Conservation (phyloP, 306 rosid genomes). For the Betula pendula region DNA sequence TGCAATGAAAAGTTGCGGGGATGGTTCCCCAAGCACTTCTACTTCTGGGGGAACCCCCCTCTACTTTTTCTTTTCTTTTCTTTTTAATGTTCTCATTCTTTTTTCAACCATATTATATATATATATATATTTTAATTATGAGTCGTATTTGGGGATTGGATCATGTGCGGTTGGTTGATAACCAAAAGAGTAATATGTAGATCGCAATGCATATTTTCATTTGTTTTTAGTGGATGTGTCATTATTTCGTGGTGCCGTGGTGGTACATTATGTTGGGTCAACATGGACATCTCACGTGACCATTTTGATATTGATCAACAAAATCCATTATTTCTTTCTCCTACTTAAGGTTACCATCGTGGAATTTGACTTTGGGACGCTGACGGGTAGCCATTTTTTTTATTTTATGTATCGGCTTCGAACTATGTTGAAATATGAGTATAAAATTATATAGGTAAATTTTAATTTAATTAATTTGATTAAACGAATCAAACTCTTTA, state of each 20-base stretch:
- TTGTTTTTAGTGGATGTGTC: neutral
- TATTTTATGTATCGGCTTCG: no score
- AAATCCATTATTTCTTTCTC: neutral
- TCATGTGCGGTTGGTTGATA: neutral
- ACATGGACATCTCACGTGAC: slow-evolving; percentile 13
- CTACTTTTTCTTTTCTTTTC: slow-evolving; percentile 2
- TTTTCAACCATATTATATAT: neutral
- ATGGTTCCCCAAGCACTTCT: slow-evolving; percentile 12
- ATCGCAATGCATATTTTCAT: neutral
- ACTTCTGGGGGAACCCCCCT: neutral
- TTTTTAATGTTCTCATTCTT: slow-evolving; percentile 7
- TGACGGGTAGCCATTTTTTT: no score
- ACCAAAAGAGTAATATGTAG: neutral
- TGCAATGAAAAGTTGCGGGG: slow-evolving; percentile 25
- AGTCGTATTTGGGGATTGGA: neutral
- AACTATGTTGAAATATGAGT: no score
- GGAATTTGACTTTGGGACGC: no score
- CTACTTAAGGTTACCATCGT: neutral
- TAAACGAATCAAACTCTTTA: no score
- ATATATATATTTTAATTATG: no score
- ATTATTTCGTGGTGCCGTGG: no score
- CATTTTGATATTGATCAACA: neutral
- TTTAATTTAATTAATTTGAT: no score
- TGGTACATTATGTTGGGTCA: neutral
- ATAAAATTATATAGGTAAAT: no score